Evolutionary conservation across 192 early-diverging fungal genomes (phyloP).

Genomic region (Chytriomyces confervae): DNA sequence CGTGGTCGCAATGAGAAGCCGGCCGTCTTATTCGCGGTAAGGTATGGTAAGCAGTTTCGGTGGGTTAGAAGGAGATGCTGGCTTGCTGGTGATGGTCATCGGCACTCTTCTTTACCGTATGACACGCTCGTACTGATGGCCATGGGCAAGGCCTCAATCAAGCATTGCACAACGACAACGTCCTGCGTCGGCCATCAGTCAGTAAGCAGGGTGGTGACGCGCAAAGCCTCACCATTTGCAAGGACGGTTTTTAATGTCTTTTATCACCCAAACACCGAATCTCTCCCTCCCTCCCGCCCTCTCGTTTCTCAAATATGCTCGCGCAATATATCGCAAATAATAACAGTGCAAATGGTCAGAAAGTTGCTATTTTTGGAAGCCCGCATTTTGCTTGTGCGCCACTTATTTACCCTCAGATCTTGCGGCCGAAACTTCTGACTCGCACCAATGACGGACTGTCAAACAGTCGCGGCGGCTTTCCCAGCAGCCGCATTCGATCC

Average conservation of each 20-base stretch:
- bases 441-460: no score
- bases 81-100: background rate
- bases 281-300: no score
- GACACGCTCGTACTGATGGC: slow-evolving; percentile 36
- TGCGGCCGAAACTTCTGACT: no score
- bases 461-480: no score
- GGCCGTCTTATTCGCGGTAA: slow-evolving; percentile 27
- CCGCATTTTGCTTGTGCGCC: no score
- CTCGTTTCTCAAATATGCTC: no score
- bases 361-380: no score
- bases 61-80: background rate
- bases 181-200: slow-evolving; percentile 24
- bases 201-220: background rate
- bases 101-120: slow-evolving; percentile 32
- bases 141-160: slow-evolving; percentile 52
- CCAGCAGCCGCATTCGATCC: no score
- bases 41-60: background rate
- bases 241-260: background rate
- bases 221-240: background rate
- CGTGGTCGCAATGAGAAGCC: slow-evolving; percentile 47
- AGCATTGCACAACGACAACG: slow-evolving; percentile 46
- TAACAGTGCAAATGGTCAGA: no score
- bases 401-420: no score
- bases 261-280: no score
- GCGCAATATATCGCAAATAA: no score